Evolutionary conservation across 2,329 filamentous ascomycete species (phyloP), one percentile per base, ranked within the genome.

Genomic region (Neofusicoccum umdonicola): DNA sequence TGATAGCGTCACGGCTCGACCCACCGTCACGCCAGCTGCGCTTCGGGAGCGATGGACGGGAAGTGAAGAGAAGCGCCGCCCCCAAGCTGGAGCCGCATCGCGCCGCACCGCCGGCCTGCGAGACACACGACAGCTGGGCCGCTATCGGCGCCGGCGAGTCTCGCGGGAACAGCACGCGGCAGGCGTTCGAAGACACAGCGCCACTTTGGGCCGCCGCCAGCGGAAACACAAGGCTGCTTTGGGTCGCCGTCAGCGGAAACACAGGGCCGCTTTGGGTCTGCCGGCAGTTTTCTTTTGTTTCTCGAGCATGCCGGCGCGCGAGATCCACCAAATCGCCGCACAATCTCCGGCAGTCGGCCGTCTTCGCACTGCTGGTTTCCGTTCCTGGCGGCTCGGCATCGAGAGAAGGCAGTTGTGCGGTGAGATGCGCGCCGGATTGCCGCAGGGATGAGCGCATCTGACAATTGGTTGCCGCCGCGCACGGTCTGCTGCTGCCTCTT

Each of bases 11-110:
- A 47, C 47, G 42, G 61, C 61, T 63, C 61, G 61, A 39, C 61
- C 61, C 61, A 63, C 61, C 61, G 61, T 63, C 61, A 63, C 61
- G 61, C 61, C 50, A 63, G 56, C 60, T 37, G 41, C 2, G 31
- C 50, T 37, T 63, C 61, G 61, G 61, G 50, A 63, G 56, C 41
- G 61, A 56, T 47, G 51, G 17, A 63, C 61, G 61, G 61, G 61
- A 63, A 63, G 50, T 56, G 41, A 44, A 42, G 27, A 19, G 39
- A 37, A 22, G 56, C n/a, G 41, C 22, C 54, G 54, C 42, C 42
- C 54, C 41, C 54, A 47, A 22, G 31, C 13, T 34, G 19, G 13
- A 57, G 52, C 52, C 39, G 22, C 31, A 8, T 31, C 17, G 37
- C 52, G 17, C 13, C 19, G 52, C 52, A 31, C 15, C 22, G 27